Evolutionary conservation across 257 asterid genomes (phyloP).

Genomic region (Scutellaria minor): DNA sequence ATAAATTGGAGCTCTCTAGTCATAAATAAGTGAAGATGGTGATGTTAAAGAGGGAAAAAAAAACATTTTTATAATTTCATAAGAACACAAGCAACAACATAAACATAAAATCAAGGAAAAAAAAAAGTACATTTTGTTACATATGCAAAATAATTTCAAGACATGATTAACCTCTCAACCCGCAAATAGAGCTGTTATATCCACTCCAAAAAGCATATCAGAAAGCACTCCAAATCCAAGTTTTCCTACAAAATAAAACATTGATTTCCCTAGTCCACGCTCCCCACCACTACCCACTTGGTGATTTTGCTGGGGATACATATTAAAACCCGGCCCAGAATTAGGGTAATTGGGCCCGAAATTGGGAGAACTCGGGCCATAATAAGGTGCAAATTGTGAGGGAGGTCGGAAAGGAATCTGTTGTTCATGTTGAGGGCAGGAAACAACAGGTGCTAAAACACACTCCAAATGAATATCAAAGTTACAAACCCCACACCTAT

Average conservation of each 20-base stretch:
- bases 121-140: background rate
- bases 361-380: slow-evolving; percentile 2
- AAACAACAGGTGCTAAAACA: too few species aligned
- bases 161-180: background rate
- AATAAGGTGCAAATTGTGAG: slow-evolving; percentile 27
- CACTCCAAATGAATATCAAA: too few species aligned
- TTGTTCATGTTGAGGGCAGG: background rate
- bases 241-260: slow-evolving; percentile 44
- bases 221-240: slow-evolving; percentile 49
- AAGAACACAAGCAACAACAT: too few species aligned
- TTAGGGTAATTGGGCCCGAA: background rate
- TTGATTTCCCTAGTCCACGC: slow-evolving; percentile 34
- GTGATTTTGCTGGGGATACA: slow-evolving; percentile 29
- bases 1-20: too few species aligned
- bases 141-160: background rate
- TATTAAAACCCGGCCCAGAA: slow-evolving; percentile 13
- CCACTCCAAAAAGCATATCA: slow-evolving; percentile 50
- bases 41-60: too few species aligned
- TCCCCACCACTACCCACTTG: slow-evolving; percentile 14
- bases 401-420: slow-evolving; percentile 40
- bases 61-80: too few species aligned
- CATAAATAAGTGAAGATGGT: too few species aligned
- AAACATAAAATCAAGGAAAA: background rate
- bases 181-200: slow-evolving; percentile 30
- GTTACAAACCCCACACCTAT: too few species aligned